These are phyloP conservation scores for Phytophthora colocasiae DNA, from an alignment of 352 stramenopile genomes.

Conservation along the genomic window DNA sequence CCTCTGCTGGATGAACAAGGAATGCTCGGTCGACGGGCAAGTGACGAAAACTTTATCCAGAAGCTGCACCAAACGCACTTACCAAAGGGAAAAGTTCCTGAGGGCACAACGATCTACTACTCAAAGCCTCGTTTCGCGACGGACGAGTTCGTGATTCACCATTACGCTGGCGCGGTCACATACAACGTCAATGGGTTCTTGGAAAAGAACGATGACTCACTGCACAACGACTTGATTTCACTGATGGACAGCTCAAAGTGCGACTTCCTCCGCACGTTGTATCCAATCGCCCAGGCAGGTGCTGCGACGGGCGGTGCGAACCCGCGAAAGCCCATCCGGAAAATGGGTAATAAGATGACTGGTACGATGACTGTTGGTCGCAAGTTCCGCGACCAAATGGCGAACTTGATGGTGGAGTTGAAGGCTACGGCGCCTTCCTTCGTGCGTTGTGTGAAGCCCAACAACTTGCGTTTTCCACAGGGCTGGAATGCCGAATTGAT, in stretches of 20 bases:
- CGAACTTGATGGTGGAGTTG: conserved; percentile 86
- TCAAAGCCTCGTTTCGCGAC: conserved; percentile 88
- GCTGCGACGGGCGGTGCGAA: conserved; percentile 48
- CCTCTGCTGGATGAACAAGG: conserved; percentile 96
- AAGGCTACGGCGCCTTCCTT: conserved; percentile 88
- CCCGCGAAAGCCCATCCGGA: conserved; percentile 73
- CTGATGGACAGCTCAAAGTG: conserved; percentile 89
- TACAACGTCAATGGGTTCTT: conserved; percentile 97
- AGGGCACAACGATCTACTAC: conserved; percentile 84
- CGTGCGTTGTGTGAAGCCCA: conserved; percentile 93
- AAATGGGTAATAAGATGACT: conserved; percentile 89
- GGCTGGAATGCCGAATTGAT: conserved; percentile 90
- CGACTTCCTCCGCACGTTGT: conserved; percentile 81
- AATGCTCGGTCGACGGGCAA: conserved; percentile 92
- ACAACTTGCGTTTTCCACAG: conserved; percentile 89
- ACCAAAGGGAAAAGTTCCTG: conserved; percentile 77
- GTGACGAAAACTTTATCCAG: conserved; percentile 92
- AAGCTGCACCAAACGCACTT: conserved; percentile 92
- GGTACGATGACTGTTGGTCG: conserved; percentile 90
- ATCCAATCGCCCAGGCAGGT: conserved; percentile 55
- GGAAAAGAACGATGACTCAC: conserved; percentile 98
- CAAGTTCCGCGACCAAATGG: conserved; percentile 92
- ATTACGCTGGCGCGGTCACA: conserved; percentile 97
- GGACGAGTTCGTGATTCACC: conserved; percentile 96
- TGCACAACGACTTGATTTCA: conserved; percentile 92